phyloP scores from a whole-genome alignment of 768 basidiomycete species.

The Plicaturopsis crispa region DNA sequence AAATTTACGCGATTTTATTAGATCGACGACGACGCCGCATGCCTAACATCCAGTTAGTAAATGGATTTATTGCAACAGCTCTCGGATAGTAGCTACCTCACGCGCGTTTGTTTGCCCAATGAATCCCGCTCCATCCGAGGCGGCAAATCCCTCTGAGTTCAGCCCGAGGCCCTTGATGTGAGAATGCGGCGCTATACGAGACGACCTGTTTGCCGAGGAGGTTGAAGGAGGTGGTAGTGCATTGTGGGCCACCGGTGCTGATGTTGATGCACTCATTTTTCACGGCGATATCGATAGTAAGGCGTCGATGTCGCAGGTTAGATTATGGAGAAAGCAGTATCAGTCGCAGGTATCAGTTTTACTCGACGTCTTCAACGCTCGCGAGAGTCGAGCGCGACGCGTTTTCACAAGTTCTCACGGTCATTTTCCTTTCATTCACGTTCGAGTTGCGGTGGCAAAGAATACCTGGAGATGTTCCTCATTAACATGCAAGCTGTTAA shows the following conservation, averaged over 20 bases:
- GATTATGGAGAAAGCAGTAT: too few species aligned
- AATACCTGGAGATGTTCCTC: too few species aligned
- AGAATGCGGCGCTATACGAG: constrained; percentile 85
- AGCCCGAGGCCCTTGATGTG: constrained; percentile 97
- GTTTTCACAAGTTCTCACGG: too few species aligned
- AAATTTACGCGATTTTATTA: constrained; percentile 88
- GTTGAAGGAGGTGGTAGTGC: constrained; percentile 64
- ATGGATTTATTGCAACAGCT: neutral
- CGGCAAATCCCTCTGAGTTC: constrained; percentile 74
- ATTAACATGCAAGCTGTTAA: too few species aligned
- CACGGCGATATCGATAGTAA: too few species aligned
- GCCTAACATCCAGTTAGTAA: constrained; percentile 40
- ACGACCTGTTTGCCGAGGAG: constrained; percentile 55
- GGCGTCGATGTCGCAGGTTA: too few species aligned
- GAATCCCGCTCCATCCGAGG: constrained; percentile 73
- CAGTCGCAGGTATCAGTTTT: too few species aligned
- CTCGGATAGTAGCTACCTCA: constrained; percentile 49
- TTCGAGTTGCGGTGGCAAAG: too few species aligned
- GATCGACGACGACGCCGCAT: constrained; percentile 84
- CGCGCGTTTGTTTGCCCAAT: constrained; percentile 86
- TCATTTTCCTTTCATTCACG: too few species aligned
- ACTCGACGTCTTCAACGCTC: too few species aligned
- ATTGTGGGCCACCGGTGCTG: constrained; percentile 34
- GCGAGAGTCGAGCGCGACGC: too few species aligned
- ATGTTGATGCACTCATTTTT: too few species aligned